Evolutionary conservation across 176 grass and related monocot species (phyloP).

Genomic region (Areca catechu): DNA sequence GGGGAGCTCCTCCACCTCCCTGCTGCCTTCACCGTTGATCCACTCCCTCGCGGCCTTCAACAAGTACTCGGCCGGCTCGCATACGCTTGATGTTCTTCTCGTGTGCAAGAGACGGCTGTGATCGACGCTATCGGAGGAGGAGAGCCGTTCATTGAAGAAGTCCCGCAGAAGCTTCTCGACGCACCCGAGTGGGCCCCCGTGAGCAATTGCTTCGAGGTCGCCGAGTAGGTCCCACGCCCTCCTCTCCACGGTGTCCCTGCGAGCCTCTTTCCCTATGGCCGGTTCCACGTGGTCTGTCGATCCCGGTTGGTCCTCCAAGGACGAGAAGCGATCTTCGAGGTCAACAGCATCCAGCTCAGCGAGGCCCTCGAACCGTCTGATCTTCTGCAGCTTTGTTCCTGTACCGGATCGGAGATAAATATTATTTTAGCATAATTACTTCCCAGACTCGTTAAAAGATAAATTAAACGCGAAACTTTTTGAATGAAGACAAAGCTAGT

Average conservation of each 20-base stretch:
- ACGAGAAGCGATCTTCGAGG: slow-evolving; percentile 31
- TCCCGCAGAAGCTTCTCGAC: slow-evolving; percentile 58
- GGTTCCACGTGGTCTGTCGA: neutral
- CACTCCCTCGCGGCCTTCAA: slow-evolving; percentile 29
- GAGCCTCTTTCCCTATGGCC: too few relatives aligned
- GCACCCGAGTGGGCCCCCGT: neutral
- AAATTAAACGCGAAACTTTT: too few relatives aligned
- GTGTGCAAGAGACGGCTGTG: too few relatives aligned
- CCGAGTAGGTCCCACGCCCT: slow-evolving; percentile 20
- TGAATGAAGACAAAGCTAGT: too few relatives aligned
- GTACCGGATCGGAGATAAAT: neutral
- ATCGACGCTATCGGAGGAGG: neutral
- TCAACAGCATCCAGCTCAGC: slow-evolving; percentile 24
- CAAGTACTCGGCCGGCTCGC: neutral
- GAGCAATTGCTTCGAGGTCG: slow-evolving; percentile 17
- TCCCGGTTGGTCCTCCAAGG: slow-evolving; percentile 3
- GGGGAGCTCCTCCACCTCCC: slow-evolving; percentile 20
- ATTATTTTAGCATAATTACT: too few relatives aligned
- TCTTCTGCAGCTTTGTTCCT: slow-evolving; percentile 48
- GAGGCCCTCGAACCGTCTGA: slow-evolving; percentile 37
- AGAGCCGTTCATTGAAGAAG: slow-evolving; percentile 49
- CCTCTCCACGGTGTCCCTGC: neutral
- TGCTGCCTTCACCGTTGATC: slow-evolving; percentile 23
- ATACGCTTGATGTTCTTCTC: too few relatives aligned
- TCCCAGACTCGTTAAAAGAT: too few relatives aligned